Evolutionary conservation across 768 basidiomycete species (phyloP), one percentile per base, ranked within the genome.

Genomic region (Dacryopinax primogenitus): DNA sequence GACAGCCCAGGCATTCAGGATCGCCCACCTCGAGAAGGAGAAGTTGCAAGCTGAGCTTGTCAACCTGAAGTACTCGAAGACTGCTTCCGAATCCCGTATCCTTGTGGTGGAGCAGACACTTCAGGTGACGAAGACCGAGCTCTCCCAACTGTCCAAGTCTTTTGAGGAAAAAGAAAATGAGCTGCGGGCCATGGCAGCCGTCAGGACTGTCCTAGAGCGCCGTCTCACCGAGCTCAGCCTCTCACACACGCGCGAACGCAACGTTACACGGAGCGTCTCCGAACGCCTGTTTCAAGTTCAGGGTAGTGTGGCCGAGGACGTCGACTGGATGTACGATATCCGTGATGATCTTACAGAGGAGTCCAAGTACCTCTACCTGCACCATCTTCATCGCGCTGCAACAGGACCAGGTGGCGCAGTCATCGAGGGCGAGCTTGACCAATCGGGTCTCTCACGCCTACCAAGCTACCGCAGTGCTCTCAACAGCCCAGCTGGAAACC

Each of bases 291-390:
- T 58, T 58, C 51, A 58, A 23, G 51, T 58, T 30, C 51, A 58
- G 51, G 51, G 51, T 32, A 58, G 32, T 18, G 15, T 58, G 51
- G 51, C 51, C 30, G 51, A 58, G 51, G 32, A 58, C 51, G 51
- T 58, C 13, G 51, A 58, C 51, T 58, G 51, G 51, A 58, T 58
- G 51, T 58, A 58, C 51, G 51, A 58, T 58, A 58, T 58, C 4
- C 51, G 51, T 58, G 11, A 32, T 6, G 51, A 58, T 58, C 51
- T 58, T 30, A 58, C 13, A 23, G 51, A 58, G 13, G 51, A 58
- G 51, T 58, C 51, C 23, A 58, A 58, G 26, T 58, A 58, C 26
- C 51, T 58, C 51, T 58, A 58, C 51, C 51, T 58, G 26, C 51
- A 58, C 51, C 21, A 58, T 58, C 51, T 58, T 30, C 51, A 58